Evolutionary conservation across 768 basidiomycete genomes (phyloP).

Genomic region (Leccinum olivaceopallidum): DNA sequence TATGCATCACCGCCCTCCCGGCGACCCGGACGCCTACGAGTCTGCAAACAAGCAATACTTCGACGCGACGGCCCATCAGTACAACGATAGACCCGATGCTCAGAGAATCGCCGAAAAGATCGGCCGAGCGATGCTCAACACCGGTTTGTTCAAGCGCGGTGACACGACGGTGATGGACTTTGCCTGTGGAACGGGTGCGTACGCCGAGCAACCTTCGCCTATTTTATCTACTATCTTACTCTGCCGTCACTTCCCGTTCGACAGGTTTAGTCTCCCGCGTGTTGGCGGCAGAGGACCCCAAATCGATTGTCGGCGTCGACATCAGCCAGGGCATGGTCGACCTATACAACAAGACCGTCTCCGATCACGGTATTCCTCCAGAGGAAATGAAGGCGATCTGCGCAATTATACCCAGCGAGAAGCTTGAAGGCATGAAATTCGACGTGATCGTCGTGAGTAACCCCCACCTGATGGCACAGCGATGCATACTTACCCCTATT

Average conservation of each 20-base stretch:
- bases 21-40: slow-evolving; percentile 11
- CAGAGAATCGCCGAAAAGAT: slow-evolving; percentile 23
- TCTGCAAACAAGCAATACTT: slow-evolving; percentile 30
- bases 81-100: slow-evolving; percentile 25
- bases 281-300: slow-evolving; percentile 58
- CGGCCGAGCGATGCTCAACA: slow-evolving; percentile 30
- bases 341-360: slow-evolving; percentile 56
- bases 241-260: neutral
- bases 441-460: slow-evolving; percentile 70
- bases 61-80: slow-evolving; percentile 24
- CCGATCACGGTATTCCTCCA: slow-evolving; percentile 58
- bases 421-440: slow-evolving; percentile 56
- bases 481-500: neutral
- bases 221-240: neutral
- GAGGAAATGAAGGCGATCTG: slow-evolving; percentile 71
- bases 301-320: slow-evolving; percentile 70
- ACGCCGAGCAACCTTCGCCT: neutral
- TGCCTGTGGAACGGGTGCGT: slow-evolving; percentile 69
- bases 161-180: slow-evolving; percentile 66
- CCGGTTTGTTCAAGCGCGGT: slow-evolving; percentile 53
- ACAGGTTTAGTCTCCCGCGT: slow-evolving; percentile 64
- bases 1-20: neutral
- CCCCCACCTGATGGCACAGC: neutral
- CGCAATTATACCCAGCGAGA: slow-evolving; percentile 40
- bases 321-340: slow-evolving; percentile 74